Evolutionary conservation across 208 protist genomes (phyloP).

Genomic region (Histomonas meleagridis): DNA sequence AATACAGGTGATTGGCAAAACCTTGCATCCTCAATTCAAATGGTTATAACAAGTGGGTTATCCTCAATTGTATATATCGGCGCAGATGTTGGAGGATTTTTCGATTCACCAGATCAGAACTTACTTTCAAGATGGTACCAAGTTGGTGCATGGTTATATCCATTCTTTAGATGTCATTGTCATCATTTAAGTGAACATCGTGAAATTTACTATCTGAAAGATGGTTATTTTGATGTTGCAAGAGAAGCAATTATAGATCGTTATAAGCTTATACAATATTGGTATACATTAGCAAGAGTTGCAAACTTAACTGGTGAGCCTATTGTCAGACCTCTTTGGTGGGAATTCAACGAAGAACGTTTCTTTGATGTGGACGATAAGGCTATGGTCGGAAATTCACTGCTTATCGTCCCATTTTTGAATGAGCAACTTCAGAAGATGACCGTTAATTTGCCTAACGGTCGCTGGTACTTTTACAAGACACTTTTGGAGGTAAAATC

Average conservation of each 20-base stretch:
- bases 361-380: slow-evolving; percentile 59
- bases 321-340: slow-evolving; percentile 76
- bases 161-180: slow-evolving; percentile 89
- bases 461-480: no score
- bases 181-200: slow-evolving; percentile 82
- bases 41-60: slow-evolving; percentile 79
- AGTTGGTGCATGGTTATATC: slow-evolving; percentile 69
- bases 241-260: slow-evolving; percentile 48
- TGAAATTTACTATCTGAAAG: slow-evolving; percentile 87
- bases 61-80: slow-evolving; percentile 80
- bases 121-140: slow-evolving; percentile 92
- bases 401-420: slow-evolving; percentile 72
- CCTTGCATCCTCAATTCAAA: slow-evolving; percentile 72
- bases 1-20: slow-evolving; percentile 85
- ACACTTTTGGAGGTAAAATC: no score
- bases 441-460: no score
- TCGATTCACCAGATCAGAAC: slow-evolving; percentile 75
- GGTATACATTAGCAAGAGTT: slow-evolving; percentile 81
- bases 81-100: slow-evolving; percentile 92
- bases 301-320: slow-evolving; percentile 64
- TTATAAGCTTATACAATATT: slow-evolving; percentile 81
- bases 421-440: no score
- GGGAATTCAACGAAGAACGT: slow-evolving; percentile 67
- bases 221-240: slow-evolving; percentile 44
- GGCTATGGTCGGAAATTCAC: slow-evolving; percentile 67